Evolutionary conservation across 345 rosid genomes (phyloP).

Genomic region (Psidium friedrichsthalianum): DNA sequence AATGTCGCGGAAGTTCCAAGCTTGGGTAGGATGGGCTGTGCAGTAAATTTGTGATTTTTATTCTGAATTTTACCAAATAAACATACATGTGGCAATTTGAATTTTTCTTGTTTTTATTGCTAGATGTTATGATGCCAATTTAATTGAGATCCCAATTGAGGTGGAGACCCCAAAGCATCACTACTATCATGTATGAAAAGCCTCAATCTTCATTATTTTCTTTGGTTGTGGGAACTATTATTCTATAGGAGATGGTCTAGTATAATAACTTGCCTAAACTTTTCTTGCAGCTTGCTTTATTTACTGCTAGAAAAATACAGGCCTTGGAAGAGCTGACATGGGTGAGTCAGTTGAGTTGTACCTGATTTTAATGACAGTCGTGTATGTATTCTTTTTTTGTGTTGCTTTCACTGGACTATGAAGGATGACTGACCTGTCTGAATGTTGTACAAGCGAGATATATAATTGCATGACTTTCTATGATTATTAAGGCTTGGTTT

Average conservation of each 20-base stretch:
- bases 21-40: background rate
- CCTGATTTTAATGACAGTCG: background rate
- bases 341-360: slow-evolving; percentile 37
- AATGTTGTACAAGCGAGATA: background rate
- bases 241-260: background rate
- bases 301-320: slow-evolving; percentile 57
- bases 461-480: background rate
- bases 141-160: slow-evolving; percentile 88
- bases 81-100: background rate
- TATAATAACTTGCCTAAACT: background rate
- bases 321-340: slow-evolving; percentile 79
- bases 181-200: slow-evolving; percentile 69
- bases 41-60: background rate
- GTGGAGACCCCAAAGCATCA: slow-evolving; percentile 80
- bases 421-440: background rate
- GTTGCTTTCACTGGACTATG: background rate
- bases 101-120: background rate
- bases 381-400: background rate
- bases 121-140: slow-evolving; percentile 81
- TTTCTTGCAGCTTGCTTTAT: slow-evolving; percentile 70
- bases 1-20: background rate
- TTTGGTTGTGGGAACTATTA: background rate
- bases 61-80: background rate
- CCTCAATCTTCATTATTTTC: background rate
- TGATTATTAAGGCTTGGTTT: background rate